Conservation (phyloP, 805 yeast genomes). For the Teunomyces lycoperdinae region DNA sequence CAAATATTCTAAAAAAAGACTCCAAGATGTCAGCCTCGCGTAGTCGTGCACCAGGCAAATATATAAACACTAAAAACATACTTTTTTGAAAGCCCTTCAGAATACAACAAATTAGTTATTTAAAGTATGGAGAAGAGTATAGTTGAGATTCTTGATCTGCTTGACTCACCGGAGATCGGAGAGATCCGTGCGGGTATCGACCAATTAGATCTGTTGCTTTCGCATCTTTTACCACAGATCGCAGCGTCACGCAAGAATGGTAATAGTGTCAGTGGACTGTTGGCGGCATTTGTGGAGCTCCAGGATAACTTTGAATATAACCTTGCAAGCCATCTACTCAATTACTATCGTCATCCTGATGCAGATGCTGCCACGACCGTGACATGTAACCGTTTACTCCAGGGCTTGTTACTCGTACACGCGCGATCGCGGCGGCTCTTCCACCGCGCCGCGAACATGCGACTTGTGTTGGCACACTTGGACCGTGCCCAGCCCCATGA, state of each 20-base stretch:
- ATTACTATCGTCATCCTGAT: conserved; percentile 13
- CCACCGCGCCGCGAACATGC: conserved; percentile 39
- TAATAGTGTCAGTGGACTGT: background rate
- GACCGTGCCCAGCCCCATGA: conserved; percentile 8
- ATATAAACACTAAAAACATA: background rate
- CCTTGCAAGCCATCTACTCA: conserved; percentile 35
- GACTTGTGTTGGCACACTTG: conserved; percentile 24
- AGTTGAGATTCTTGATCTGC: conserved; percentile 11
- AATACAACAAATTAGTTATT: no score
- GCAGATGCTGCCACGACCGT: background rate
- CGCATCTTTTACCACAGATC: conserved; percentile 17
- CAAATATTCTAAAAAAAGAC: background rate
- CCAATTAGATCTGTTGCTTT: conserved; percentile 15
- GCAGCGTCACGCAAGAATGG: conserved; percentile 4
- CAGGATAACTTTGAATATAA: conserved; percentile 58
- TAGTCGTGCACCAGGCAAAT: background rate
- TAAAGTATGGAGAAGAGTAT: conserved; percentile 6
- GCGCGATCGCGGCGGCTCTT: conserved; percentile 52
- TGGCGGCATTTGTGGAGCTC: conserved; percentile 32
- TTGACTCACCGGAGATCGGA: conserved; percentile 10
- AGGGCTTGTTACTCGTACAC: conserved; percentile 62
- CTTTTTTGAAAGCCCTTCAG: background rate
- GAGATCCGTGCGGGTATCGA: conserved; percentile 14
- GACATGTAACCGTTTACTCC: conserved; percentile 41
- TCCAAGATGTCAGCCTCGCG: background rate